Evolutionary conservation across 805 yeast genomes (phyloP).

Genomic region (Zygosaccharomyces gambellarensis): DNA sequence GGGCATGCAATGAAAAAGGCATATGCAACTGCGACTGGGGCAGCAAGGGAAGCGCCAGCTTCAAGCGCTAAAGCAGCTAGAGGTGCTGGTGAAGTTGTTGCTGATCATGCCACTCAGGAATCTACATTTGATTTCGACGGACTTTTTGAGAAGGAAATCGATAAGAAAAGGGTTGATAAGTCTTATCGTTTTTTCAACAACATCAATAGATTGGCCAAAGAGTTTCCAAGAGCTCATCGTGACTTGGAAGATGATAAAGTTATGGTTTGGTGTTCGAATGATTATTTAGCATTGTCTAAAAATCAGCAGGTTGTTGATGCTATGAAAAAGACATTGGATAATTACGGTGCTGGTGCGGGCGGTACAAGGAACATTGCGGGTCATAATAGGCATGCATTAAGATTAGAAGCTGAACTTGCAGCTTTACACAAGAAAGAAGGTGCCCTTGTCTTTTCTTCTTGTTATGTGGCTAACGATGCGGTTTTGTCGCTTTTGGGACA

Average conservation of each 20-base stretch:
- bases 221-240: constrained; percentile 91
- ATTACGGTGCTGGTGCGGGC: constrained; percentile 98
- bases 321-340: constrained; percentile 75
- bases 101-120: constrained; percentile 44
- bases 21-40: constrained; percentile 33
- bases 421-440: constrained; percentile 91
- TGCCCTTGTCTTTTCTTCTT: constrained; percentile 89
- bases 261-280: constrained; percentile 99
- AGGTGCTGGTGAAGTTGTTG: constrained; percentile 29
- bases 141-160: constrained; percentile 59
- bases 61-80: constrained; percentile 33
- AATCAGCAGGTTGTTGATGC: constrained; percentile 65
- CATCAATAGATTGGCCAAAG: constrained; percentile 90
- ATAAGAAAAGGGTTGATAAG: constrained; percentile 75
- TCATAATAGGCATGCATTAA: constrained; percentile 85
- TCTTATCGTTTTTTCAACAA: constrained; percentile 96
- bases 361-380: constrained; percentile 99
- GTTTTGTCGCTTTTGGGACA: constrained; percentile 87
- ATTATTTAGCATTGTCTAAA: constrained; percentile 91
- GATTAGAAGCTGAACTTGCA: constrained; percentile 81
- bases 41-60: constrained; percentile 32
- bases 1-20: constrained; percentile 58
- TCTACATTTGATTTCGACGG: constrained; percentile 65
- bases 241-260: constrained; percentile 72
- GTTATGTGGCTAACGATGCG: constrained; percentile 96